Conservation (phyloP, 2,329 filamentous ascomycete genomes). For the Fusarium ramigenum region DNA sequence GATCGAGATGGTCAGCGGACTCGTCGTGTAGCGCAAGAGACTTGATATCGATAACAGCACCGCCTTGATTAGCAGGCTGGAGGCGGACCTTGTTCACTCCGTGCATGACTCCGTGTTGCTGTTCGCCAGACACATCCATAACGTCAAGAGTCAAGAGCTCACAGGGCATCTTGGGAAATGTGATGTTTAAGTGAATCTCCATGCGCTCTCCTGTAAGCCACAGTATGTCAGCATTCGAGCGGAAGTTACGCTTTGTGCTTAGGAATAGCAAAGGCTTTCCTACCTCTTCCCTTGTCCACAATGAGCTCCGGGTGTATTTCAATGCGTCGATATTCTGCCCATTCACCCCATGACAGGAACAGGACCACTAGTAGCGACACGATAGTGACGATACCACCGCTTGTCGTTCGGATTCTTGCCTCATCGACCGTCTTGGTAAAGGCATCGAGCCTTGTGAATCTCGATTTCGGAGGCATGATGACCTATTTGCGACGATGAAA, state of each 20-base stretch:
- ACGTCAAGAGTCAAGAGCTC: slow-evolving; percentile 96
- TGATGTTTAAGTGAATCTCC: slow-evolving; percentile 98
- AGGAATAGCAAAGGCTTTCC: background rate
- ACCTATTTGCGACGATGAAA: slow-evolving; percentile 10
- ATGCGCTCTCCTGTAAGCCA: slow-evolving; percentile 82
- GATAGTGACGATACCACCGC: slow-evolving; percentile 94
- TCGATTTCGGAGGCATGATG: slow-evolving; percentile 86
- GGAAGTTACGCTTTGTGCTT: background rate
- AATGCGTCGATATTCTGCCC: slow-evolving; percentile 89
- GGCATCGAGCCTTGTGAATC: slow-evolving; percentile 96
- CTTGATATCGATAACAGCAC: slow-evolving; percentile 76
- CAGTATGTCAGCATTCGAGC: slow-evolving; percentile 34
- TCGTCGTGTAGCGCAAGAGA: slow-evolving; percentile 74
- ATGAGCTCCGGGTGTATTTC: slow-evolving; percentile 91
- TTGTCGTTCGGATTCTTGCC: slow-evolving; percentile 94
- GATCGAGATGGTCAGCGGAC: slow-evolving; percentile 80
- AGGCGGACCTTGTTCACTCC: slow-evolving; percentile 93
- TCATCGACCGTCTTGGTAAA: slow-evolving; percentile 99
- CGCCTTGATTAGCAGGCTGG: slow-evolving; percentile 75
- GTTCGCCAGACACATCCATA: slow-evolving; percentile 98
- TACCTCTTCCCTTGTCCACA: slow-evolving; percentile 95
- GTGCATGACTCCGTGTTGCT: slow-evolving; percentile 93
- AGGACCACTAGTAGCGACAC: slow-evolving; percentile 87
- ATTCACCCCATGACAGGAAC: slow-evolving; percentile 93
- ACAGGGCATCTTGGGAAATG: slow-evolving; percentile 92